These are phyloP conservation scores for Lactifluus rugatus DNA, from an alignment of 768 basidiomycete genomes.

Conservation along the genomic window DNA sequence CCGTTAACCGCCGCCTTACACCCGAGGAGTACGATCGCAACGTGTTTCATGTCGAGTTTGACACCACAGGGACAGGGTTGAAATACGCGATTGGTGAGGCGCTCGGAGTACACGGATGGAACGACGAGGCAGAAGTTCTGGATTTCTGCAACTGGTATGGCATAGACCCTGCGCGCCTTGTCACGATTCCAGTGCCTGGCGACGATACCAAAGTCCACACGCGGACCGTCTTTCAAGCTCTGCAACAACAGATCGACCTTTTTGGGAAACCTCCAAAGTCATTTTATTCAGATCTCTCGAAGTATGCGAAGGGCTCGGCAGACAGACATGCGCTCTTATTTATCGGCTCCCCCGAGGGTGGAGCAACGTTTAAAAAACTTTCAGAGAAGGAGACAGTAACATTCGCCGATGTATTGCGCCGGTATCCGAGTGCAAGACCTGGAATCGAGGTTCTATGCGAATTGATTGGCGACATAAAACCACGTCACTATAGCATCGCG, in stretches of 20 bases:
- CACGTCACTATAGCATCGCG: slow-evolving; percentile 96
- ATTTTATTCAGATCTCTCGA: slow-evolving; percentile 84
- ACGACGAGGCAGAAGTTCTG: slow-evolving; percentile 77
- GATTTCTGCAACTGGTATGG: slow-evolving; percentile 93
- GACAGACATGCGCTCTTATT: slow-evolving; percentile 81
- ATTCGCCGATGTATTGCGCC: slow-evolving; percentile 77
- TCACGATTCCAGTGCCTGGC: slow-evolving; percentile 69
- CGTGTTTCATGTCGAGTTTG: slow-evolving; percentile 97
- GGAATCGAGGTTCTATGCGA: slow-evolving; percentile 80
- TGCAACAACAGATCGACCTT: slow-evolving; percentile 94
- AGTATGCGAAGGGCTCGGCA: slow-evolving; percentile 54
- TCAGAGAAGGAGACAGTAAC: slow-evolving; percentile 91
- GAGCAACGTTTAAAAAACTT: slow-evolving; percentile 88
- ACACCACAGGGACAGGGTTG: slow-evolving; percentile 83
- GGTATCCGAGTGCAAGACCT: slow-evolving; percentile 71
- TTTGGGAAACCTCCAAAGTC: slow-evolving; percentile 95
- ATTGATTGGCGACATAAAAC: slow-evolving; percentile 90
- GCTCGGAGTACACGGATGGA: slow-evolving; percentile 96
- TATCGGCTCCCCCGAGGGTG: slow-evolving; percentile 88
- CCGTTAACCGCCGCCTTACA: slow-evolving; percentile 89
- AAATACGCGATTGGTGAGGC: slow-evolving; percentile 97
- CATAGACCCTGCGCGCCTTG: slow-evolving; percentile 63
- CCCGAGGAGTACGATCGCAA: slow-evolving; percentile 95
- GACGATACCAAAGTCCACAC: slow-evolving; percentile 68
- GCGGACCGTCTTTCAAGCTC: slow-evolving; percentile 86